A percentile compares a stretch with the other conserved stretches of the same genome.
Conservation (phyloP, 192 early-diverging fungal species). For the Phlyctochytrium bullatum region DNA sequence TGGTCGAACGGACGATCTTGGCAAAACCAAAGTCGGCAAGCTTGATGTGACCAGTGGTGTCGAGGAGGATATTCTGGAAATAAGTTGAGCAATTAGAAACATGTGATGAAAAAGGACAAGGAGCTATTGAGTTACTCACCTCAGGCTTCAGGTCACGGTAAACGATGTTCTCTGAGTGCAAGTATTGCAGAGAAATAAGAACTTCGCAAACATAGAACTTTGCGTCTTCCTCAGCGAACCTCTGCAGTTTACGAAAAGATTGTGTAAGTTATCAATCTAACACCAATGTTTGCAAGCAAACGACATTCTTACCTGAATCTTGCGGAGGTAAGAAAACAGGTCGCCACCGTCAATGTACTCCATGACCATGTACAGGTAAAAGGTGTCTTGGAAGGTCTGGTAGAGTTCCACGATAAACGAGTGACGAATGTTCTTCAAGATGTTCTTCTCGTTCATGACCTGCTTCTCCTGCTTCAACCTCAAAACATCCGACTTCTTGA, state of each 20-base stretch:
- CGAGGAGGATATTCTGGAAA: constrained; percentile 88
- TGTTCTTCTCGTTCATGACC: constrained; percentile 57
- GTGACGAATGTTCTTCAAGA: constrained; percentile 45
- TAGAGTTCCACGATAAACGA: constrained; percentile 55
- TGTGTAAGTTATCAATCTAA: too few relatives aligned
- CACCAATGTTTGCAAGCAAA: neutral
- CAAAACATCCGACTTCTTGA: constrained; percentile 55
- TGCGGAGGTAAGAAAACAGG: constrained; percentile 46
- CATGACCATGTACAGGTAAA: constrained; percentile 55
- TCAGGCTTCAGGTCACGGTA: constrained; percentile 83
- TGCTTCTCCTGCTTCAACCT: constrained; percentile 54
- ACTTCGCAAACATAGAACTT: constrained; percentile 78
- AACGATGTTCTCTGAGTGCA: constrained; percentile 71
- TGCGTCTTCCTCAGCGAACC: constrained; percentile 69
- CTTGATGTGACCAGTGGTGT: constrained; percentile 93
- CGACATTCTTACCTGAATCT: constrained; percentile 34
- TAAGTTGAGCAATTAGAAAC: constrained; percentile 4
- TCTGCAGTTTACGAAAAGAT: constrained; percentile 28
- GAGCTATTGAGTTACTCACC: constrained; percentile 15
- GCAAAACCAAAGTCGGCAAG: constrained; percentile 96
- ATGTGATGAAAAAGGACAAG: neutral
- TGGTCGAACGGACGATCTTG: constrained; percentile 87
- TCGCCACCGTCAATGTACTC: constrained; percentile 61
- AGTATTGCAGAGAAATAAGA: constrained; percentile 72
- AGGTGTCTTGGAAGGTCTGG: constrained; percentile 51